A percentile compares a stretch with the other conserved stretches of the same genome.
phyloP scores from a whole-genome alignment of 2,329 filamentous ascomycete species.

The Penicillium corylophilum region DNA sequence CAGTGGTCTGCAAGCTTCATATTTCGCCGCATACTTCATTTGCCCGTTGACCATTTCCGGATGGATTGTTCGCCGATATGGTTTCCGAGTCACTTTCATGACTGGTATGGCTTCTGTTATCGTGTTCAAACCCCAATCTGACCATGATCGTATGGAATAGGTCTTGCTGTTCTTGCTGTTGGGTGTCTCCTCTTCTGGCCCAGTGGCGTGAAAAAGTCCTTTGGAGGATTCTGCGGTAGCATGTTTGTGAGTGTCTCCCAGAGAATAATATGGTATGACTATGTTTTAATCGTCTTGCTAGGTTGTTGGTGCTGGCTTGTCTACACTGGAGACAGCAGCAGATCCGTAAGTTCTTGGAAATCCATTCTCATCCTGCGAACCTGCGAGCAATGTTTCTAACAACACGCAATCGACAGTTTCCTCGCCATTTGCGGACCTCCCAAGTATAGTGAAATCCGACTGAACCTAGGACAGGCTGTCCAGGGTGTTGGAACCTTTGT shows the following conservation, averaged over 20 bases:
- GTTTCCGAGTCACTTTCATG: conserved; percentile 35
- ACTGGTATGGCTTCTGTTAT: conserved; percentile 4
- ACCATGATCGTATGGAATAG: conserved; percentile 37
- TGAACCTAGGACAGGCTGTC: conserved; percentile 60
- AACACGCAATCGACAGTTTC: conserved; percentile 19
- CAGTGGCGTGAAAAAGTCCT: conserved; percentile 54
- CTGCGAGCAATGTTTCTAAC: not conserved
- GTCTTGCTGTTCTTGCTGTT: conserved; percentile 56
- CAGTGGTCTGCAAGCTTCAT: conserved; percentile 48
- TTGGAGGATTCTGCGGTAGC: conserved; percentile 60
- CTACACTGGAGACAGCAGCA: conserved; percentile 59
- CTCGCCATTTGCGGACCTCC: conserved; percentile 56
- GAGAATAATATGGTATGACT: too few relatives aligned
- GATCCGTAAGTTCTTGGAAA: conserved; percentile 41
- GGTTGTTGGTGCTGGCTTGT: conserved; percentile 53
- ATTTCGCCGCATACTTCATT: conserved; percentile 46
- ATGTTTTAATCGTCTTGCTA: too few relatives aligned
- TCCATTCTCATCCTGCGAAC: not conserved
- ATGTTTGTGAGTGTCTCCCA: conserved; percentile 42
- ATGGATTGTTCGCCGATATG: conserved; percentile 51
- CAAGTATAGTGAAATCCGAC: conserved; percentile 57
- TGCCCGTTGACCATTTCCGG: conserved; percentile 27
- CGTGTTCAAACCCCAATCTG: not conserved
- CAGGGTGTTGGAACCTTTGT: conserved; percentile 60
- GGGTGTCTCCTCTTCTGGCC: conserved; percentile 62